Evolutionary conservation across 495 filamentous ascomycete genomes (phyloP).

Genomic region (Viridothelium virens): DNA sequence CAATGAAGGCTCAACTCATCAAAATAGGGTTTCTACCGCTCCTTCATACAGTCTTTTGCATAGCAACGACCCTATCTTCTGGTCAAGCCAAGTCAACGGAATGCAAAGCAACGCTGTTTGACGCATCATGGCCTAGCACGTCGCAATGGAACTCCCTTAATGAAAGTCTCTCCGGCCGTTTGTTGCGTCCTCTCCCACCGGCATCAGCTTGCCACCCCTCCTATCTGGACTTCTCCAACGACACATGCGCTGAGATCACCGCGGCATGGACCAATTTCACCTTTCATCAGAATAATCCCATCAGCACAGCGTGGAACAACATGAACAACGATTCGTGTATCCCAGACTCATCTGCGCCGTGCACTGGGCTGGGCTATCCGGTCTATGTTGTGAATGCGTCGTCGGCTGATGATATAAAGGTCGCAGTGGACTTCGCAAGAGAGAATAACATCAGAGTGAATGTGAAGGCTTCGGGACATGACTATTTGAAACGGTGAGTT

Average conservation of each 20-base stretch:
- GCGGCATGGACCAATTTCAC: background rate
- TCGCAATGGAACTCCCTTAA: background rate
- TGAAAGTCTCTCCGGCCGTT: background rate
- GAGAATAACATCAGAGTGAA: slow-evolving; percentile 24
- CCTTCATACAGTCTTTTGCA: background rate
- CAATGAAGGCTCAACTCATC: background rate
- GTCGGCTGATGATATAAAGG: slow-evolving; percentile 16
- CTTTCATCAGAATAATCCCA: slow-evolving; percentile 11
- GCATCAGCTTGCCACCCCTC: slow-evolving; percentile 2
- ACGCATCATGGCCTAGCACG: slow-evolving; percentile 2
- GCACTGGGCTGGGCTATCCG: slow-evolving; percentile 10
- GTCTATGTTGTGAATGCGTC: slow-evolving; percentile 25
- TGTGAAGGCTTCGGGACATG: slow-evolving; percentile 7
- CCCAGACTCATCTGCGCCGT: slow-evolving; percentile 5
- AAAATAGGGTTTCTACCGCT: background rate
- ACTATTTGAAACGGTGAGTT: background rate
- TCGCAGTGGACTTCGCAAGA: slow-evolving; percentile 23
- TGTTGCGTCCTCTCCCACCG: background rate
- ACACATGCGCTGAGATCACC: background rate
- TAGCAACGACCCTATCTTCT: background rate
- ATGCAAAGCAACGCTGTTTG: background rate
- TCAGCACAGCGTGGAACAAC: slow-evolving; percentile 14
- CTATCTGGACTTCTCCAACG: background rate
- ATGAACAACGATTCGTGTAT: slow-evolving; percentile 13
- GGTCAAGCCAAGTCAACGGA: background rate